Percentiles rank a stretch among this genome's conserved stretches.
Conservation (phyloP, 2,329 filamentous ascomycete species). For the Aspergillus intermedius region DNA sequence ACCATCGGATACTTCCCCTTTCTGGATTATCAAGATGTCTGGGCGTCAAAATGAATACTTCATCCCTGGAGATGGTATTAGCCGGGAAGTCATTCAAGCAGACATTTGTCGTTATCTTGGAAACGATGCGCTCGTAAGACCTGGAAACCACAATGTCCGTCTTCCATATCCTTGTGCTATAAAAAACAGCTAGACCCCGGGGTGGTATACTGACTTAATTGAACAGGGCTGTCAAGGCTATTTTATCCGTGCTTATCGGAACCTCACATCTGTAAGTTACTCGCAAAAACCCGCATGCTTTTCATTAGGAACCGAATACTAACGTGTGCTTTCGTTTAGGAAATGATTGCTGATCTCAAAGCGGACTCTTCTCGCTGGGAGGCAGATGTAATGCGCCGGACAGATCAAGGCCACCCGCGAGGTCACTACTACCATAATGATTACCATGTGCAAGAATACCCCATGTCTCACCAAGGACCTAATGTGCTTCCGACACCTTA, state of each 20-base stretch:
- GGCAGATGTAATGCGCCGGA: slow-evolving; percentile 35
- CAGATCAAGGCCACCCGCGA: slow-evolving; percentile 36
- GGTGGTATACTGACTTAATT: slow-evolving; percentile 24
- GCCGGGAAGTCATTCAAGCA: slow-evolving; percentile 75
- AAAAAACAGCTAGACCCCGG: slow-evolving; percentile 2
- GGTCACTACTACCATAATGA: slow-evolving; percentile 37
- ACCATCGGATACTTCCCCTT: slow-evolving; percentile 17
- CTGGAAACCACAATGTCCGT: slow-evolving; percentile 65
- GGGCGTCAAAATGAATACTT: slow-evolving; percentile 67
- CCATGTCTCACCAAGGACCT: slow-evolving; percentile 26
- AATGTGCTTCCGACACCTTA: slow-evolving; percentile 18
- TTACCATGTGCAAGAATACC: slow-evolving; percentile 8
- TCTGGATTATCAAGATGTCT: slow-evolving; percentile 31
- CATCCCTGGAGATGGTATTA: slow-evolving; percentile 71
- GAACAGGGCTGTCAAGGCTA: slow-evolving; percentile 62
- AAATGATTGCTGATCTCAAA: slow-evolving; percentile 51
- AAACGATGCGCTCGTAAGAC: slow-evolving; percentile 72
- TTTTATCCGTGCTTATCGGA: slow-evolving; percentile 72
- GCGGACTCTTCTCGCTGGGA: slow-evolving; percentile 49
- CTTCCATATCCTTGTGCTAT: slow-evolving; percentile 10
- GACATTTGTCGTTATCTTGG: slow-evolving; percentile 80
- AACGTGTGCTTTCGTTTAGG: slow-evolving; percentile 26
- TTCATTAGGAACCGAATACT: slow-evolving; percentile 3
- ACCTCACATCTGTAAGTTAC: slow-evolving; percentile 64
- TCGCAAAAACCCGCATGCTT: not conserved